phyloP scores from a whole-genome alignment of 148 eudicot species.

The Simmondsia chinensis region DNA sequence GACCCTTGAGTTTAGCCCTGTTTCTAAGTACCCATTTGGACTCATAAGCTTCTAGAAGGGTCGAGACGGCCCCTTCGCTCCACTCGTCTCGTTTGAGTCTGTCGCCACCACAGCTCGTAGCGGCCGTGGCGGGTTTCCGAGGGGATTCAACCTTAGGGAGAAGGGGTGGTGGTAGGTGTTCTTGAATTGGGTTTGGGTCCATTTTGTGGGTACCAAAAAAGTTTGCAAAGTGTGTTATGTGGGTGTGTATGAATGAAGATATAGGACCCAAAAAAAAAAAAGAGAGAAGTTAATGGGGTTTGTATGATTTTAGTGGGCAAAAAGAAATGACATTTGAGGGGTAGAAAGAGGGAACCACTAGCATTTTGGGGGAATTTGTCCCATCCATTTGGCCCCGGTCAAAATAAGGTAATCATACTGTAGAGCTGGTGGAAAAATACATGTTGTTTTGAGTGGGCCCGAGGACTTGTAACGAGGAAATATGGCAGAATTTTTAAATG shows the following conservation, averaged over 20 bases:
- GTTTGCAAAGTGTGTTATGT: conserved; percentile 11
- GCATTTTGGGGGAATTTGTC: conserved; percentile 34
- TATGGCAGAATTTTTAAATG: too few relatives aligned
- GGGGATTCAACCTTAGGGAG: conserved; percentile 15
- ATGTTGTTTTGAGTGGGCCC: too few relatives aligned
- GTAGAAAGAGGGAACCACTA: conserved; percentile 29
- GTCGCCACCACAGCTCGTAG: conserved; percentile 23
- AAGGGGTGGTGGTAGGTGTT: conserved; percentile 7
- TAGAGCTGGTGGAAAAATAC: too few relatives aligned
- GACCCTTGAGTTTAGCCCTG: conserved; percentile 86
- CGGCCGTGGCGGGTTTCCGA: conserved; percentile 15
- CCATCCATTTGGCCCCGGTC: too few relatives aligned
- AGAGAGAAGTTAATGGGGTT: conserved; percentile 18
- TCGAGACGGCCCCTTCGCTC: conserved; percentile 87
- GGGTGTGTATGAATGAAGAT: conserved; percentile 16
- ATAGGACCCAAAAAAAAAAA: conserved; percentile 10
- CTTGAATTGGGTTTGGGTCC: conserved; percentile 12
- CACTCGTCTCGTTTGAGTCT: conserved; percentile 79
- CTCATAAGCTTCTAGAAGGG: conserved; percentile 78
- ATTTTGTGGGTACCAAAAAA: conserved; percentile 12
- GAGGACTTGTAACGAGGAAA: too few relatives aligned
- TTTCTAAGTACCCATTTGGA: conserved; percentile 76
- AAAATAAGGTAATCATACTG: too few relatives aligned
- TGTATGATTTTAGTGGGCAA: conserved; percentile 17
- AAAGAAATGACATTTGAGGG: conserved; percentile 13